These are phyloP conservation scores for Trametes cubensis DNA, from an alignment of 768 basidiomycete genomes.

Conservation along the genomic window DNA sequence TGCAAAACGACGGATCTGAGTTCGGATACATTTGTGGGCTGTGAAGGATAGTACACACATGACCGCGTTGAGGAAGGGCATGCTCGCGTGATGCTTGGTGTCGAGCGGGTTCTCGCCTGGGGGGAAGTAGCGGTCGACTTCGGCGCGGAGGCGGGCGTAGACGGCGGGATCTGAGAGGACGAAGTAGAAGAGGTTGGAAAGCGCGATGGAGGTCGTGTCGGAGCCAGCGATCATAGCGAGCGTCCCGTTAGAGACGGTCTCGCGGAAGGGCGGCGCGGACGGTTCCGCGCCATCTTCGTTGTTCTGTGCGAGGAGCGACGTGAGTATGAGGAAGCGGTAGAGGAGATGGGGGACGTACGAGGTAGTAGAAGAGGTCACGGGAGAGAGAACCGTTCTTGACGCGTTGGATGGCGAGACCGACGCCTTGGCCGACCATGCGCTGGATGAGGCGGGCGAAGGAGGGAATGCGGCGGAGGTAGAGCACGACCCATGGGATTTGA, in stretches of 20 bases:
- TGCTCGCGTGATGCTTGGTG: conserved; percentile 20
- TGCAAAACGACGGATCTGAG: conserved; percentile 17
- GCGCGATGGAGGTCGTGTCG: conserved; percentile 33
- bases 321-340: not conserved
- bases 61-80: conserved; percentile 40
- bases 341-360: conserved; percentile 35
- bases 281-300: conserved; percentile 21
- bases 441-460: not conserved
- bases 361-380: conserved; percentile 46
- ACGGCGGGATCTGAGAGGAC: conserved; percentile 27
- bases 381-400: conserved; percentile 24
- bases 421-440: conserved; percentile 11
- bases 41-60: conserved; percentile 29
- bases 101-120: conserved; percentile 26
- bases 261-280: conserved; percentile 2
- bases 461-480: conserved; percentile 6
- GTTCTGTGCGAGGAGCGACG: conserved; percentile 9
- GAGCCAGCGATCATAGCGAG: conserved; percentile 35
- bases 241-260: conserved; percentile 23
- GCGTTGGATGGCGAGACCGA: conserved; percentile 14
- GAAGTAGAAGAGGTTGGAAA: conserved; percentile 31
- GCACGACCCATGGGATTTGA: conserved; percentile 11
- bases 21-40: not conserved
- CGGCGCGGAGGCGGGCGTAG: conserved; percentile 26
- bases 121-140: conserved; percentile 32